A percentile compares a stretch with the other conserved stretches of the same genome.
Evolutionary conservation across 345 rosid species (phyloP).

Genomic region (Syzygium aromaticum): DNA sequence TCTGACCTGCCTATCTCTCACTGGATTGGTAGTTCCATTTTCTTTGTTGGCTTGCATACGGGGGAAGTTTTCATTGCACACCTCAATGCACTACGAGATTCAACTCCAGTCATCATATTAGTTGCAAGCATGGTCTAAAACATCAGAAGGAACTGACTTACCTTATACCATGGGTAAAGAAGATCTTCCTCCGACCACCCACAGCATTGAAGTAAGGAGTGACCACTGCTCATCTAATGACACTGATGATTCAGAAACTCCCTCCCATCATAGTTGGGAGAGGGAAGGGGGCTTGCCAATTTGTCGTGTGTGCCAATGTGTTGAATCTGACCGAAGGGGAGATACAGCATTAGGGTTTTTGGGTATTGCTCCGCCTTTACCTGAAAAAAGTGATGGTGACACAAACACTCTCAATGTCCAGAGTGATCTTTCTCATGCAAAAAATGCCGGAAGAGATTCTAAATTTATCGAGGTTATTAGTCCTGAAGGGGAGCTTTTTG

Average conservation of each 20-base stretch:
- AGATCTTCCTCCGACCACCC: slow-evolving; percentile 26
- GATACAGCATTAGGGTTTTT: slow-evolving; percentile 68
- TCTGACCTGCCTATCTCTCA: neutral
- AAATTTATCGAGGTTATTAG: slow-evolving; percentile 57
- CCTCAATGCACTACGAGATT: neutral
- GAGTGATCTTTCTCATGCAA: slow-evolving; percentile 10
- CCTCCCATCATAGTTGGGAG: slow-evolving; percentile 50
- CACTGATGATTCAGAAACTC: slow-evolving; percentile 26
- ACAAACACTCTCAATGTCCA: slow-evolving; percentile 21
- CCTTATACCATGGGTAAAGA: slow-evolving; percentile 58
- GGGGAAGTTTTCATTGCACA: neutral
- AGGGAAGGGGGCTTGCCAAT: slow-evolving; percentile 54
- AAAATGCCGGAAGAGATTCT: slow-evolving; percentile 26
- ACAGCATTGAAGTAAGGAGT: slow-evolving; percentile 24
- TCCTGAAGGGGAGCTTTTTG: slow-evolving; percentile 75
- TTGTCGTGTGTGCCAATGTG: slow-evolving; percentile 97
- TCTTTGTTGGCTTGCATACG: neutral
- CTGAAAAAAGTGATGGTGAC: slow-evolving; percentile 34
- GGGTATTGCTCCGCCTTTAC: slow-evolving; percentile 53
- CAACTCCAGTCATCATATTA: neutral
- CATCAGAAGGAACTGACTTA: neutral
- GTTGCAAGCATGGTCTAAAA: neutral
- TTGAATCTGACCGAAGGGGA: slow-evolving; percentile 82
- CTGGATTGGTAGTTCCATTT: neutral
- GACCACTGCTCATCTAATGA: slow-evolving; percentile 17